Evolutionary conservation across 257 asterid species (phyloP).

Genomic region (Paulownia fortunei): DNA sequence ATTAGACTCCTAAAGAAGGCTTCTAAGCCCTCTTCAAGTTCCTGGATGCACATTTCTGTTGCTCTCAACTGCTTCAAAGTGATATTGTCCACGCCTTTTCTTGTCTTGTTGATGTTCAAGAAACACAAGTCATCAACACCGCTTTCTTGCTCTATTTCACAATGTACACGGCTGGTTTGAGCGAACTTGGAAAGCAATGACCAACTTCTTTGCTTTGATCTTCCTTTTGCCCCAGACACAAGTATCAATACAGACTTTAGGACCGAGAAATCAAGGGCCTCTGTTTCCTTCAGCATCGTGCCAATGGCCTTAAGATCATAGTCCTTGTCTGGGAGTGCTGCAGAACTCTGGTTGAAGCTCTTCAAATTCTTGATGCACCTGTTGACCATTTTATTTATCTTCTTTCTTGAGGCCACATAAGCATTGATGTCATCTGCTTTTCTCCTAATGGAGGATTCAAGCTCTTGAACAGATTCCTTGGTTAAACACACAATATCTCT

Average conservation of each 20-base stretch:
- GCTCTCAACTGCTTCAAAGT: constrained; percentile 24
- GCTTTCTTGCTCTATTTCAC: constrained; percentile 4
- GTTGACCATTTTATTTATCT: constrained; percentile 27
- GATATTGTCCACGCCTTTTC: not conserved
- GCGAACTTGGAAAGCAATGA: constrained; percentile 41
- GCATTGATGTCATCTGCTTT: constrained; percentile 28
- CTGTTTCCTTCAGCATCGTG: constrained; percentile 32
- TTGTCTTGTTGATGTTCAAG: constrained; percentile 12
- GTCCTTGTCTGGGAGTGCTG: not conserved
- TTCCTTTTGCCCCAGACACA: constrained; percentile 36
- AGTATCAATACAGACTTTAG: constrained; percentile 34
- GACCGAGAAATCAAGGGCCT: constrained; percentile 24
- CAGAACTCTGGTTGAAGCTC: not conserved
- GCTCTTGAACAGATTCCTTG: constrained; percentile 35
- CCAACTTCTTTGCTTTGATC: constrained; percentile 31
- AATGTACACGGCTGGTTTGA: constrained; percentile 13
- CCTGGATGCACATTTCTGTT: constrained; percentile 22
- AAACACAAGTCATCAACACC: constrained; percentile 6
- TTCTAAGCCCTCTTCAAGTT: constrained; percentile 34
- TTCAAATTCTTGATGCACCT: constrained; percentile 33
- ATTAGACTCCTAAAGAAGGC: constrained; percentile 26
- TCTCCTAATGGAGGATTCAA: constrained; percentile 47
- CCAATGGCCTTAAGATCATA: too few species aligned
- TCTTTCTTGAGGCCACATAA: constrained; percentile 34
- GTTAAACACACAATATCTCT: constrained; percentile 28